A percentile compares a stretch with the other conserved stretches of the same genome.
Conservation (phyloP, 257 asterid genomes). For the Fraxinus quadrangulata region DNA sequence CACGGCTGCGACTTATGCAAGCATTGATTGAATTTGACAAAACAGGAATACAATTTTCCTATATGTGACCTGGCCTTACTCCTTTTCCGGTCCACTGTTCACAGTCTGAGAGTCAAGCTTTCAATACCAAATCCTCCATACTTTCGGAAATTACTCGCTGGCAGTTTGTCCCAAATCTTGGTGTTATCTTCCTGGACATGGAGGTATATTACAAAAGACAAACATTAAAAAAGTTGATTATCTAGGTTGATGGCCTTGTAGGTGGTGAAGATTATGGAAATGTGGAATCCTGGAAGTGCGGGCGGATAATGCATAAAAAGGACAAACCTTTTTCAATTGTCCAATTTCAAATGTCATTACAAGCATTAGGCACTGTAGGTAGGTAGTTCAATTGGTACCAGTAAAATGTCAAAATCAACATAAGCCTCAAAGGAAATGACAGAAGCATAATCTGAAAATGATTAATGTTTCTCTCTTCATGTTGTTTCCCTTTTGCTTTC, state of each 20-base stretch:
- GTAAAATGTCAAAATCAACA: background rate
- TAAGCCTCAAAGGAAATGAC: background rate
- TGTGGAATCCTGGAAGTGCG: background rate
- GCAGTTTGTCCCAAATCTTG: background rate
- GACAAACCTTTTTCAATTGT: no score
- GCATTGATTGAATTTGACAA: background rate
- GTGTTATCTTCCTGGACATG: background rate
- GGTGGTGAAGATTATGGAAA: background rate
- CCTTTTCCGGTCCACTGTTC: background rate
- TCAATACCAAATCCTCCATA: background rate
- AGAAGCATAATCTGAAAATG: background rate
- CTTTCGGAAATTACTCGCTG: background rate
- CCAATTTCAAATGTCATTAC: no score
- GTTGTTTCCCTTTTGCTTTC: background rate
- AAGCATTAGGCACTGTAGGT: background rate
- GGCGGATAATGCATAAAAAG: background rate
- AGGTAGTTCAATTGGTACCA: slow-evolving; percentile 5
- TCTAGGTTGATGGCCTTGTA: background rate
- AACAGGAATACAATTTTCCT: background rate
- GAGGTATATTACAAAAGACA: background rate
- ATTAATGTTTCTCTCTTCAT: background rate
- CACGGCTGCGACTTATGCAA: background rate
- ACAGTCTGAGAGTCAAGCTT: background rate
- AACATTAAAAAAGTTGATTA: background rate
- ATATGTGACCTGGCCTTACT: background rate